phyloP scores from a whole-genome alignment of 163 green algal species.

The Chlamydomonas reinhardtii region DNA sequence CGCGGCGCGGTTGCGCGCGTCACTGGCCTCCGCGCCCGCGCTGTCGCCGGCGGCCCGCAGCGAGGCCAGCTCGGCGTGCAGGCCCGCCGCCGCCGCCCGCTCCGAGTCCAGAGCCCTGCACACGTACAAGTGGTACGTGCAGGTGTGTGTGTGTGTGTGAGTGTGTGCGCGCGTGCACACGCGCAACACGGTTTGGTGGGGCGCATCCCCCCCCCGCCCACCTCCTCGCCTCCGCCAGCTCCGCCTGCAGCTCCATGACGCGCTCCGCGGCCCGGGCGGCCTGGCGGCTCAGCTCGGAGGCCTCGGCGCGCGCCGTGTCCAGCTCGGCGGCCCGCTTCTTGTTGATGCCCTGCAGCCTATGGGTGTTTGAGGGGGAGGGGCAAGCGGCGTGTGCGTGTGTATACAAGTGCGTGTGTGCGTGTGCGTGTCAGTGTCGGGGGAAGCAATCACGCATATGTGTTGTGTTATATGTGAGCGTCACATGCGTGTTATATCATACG shows the following conservation, averaged over 20 bases:
- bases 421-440: no score
- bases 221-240: constrained; percentile 20
- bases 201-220: no score
- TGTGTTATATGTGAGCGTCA: no score
- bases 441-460: no score
- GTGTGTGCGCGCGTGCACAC: no score
- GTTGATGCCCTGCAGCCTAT: constrained; percentile 53
- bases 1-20: not conserved
- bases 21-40: constrained; percentile 1
- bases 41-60: constrained; percentile 13
- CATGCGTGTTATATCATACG: no score
- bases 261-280: not conserved
- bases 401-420: no score
- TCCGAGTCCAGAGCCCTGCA: constrained; percentile 34
- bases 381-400: no score
- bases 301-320: constrained; percentile 38
- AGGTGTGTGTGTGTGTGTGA: no score
- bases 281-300: not conserved
- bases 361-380: no score
- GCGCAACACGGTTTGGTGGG: no score
- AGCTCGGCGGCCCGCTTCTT: constrained; percentile 50
- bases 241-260: not conserved
- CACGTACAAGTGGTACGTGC: no score
- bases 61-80: not conserved
- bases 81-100: not conserved